Conservation (phyloP, 2,329 filamentous ascomycete species). For the Exserohilum turcica region DNA sequence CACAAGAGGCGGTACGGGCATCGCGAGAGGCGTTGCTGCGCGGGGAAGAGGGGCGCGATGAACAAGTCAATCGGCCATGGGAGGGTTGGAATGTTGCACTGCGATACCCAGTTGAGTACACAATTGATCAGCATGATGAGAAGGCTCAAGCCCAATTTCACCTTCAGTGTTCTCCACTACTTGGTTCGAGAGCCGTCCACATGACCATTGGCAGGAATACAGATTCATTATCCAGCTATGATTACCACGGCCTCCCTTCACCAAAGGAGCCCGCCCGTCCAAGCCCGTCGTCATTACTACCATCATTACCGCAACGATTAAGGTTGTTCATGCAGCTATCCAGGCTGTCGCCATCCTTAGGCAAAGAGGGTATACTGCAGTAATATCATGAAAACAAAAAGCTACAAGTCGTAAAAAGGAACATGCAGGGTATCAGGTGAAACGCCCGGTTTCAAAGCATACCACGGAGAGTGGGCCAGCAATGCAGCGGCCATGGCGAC, state of each 20-base stretch:
- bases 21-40: slow-evolving; percentile 41
- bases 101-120: slow-evolving; percentile 10
- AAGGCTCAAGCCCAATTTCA: not conserved
- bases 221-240: not conserved
- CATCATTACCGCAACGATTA: not conserved
- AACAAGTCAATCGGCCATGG: slow-evolving; percentile 4
- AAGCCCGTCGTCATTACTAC: slow-evolving; percentile 3
- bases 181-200: not conserved
- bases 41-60: slow-evolving; percentile 39
- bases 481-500: not conserved
- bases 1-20: slow-evolving; percentile 45
- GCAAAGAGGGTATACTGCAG: slow-evolving; percentile 40
- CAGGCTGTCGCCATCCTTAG: slow-evolving; percentile 28
- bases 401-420: slow-evolving; percentile 24
- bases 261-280: not conserved
- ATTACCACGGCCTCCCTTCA: not conserved
- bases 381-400: slow-evolving; percentile 5
- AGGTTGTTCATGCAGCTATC: slow-evolving; percentile 30
- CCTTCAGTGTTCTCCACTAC: not conserved
- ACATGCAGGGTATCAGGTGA: slow-evolving; percentile 11
- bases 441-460: not conserved
- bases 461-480: not conserved
- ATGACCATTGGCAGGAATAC: not conserved
- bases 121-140: not conserved
- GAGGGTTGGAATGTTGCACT: not conserved